Percentiles rank a stretch among this genome's conserved stretches.
These are phyloP conservation scores for Pythium dissotocum DNA, from an alignment of 352 stramenopile genomes.

Conservation along the genomic window DNA sequence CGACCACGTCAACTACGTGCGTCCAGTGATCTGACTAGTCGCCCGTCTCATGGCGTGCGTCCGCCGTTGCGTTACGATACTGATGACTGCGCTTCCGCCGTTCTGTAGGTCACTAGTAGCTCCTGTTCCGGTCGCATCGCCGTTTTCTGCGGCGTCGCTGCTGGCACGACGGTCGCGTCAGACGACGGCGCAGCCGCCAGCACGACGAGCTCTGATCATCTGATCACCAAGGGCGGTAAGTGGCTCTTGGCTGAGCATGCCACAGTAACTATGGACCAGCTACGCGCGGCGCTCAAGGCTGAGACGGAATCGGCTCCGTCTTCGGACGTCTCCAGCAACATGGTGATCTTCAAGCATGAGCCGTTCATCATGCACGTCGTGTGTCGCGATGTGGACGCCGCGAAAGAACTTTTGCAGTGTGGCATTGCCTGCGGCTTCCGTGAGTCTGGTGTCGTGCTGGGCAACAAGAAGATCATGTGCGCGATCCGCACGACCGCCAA, in stretches of 20 bases:
- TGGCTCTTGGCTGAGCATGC: slow-evolving; percentile 88
- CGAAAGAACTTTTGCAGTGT: slow-evolving; percentile 82
- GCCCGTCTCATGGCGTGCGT: neutral
- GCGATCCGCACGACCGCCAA: slow-evolving; percentile 90
- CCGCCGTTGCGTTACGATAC: neutral
- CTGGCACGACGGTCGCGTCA: neutral
- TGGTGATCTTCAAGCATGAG: slow-evolving; percentile 91
- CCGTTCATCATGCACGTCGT: slow-evolving; percentile 93
- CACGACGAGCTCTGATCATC: slow-evolving; percentile 29
- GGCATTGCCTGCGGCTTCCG: slow-evolving; percentile 83
- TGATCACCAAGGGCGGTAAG: slow-evolving; percentile 89
- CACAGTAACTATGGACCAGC: slow-evolving; percentile 68
- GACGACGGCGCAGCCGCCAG: neutral
- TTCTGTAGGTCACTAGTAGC: slow-evolving; percentile 83
- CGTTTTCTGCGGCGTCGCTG: slow-evolving; percentile 68
- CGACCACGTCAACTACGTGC: slow-evolving; percentile 78
- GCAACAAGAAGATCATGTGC: slow-evolving; percentile 89
- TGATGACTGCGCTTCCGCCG: neutral
- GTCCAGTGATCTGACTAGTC: slow-evolving; percentile 7
- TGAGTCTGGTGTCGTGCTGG: slow-evolving; percentile 88
- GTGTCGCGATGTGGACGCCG: slow-evolving; percentile 75
- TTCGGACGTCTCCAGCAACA: slow-evolving; percentile 41
- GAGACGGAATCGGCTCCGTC: neutral
- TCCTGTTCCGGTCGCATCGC: slow-evolving; percentile 91
- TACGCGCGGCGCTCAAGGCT: slow-evolving; percentile 42